Base-by-base conservation (phyloP, 345 rosid genomes). In the Eucalyptus melliodora region DNA sequence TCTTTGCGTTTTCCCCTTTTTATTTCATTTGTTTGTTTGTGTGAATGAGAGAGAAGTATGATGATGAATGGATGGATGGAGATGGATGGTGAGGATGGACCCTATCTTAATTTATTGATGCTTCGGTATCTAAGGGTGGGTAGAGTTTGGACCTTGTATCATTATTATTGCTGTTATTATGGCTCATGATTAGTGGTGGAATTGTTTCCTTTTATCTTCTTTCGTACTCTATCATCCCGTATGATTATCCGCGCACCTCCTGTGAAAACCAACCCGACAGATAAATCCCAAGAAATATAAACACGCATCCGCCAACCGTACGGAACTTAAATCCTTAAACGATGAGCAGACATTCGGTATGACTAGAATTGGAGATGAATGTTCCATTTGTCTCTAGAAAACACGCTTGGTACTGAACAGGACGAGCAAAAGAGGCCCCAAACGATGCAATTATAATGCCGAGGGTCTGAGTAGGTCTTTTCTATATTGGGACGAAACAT, bases 11-110 rank as follows among this genome's bases (percentile, higher is more conserved):
- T 53, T 30, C 59, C 89, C 24, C 53, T 87, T 87, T 86, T 81
- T 91, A 44, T 77, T 87, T 86, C 69, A 87, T 42, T 87, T 81
- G 86, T 90, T 89, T 87, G 89, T 77, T 91, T 87, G 90, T 87
- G 72, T 50, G 65, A 86, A 86, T 3, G 53, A 30, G 27, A 31
- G 55, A 86, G 15, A n/a, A 44, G 16, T 23, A 23, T 59, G 14
- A 55, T 87, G 77, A 45, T 34, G 49, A 50, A 31, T 56, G 83
- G 83, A 37, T 34, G 49, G 77, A n/a, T 56, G 83, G 82, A 34
- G 82, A 72, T 72, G 82, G 83, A 53, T 72, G 82, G 45, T 72
- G 82, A 34, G 21, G 82, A 72, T 72, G 83, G 27, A 40, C 44
- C 81, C 27, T 44, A 44, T 77, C 83, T 77, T 77, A 37, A 77